Base-by-base conservation (phyloP, 1,284 basidiomycete species). In the Ganoderma resinaceum region DNA sequence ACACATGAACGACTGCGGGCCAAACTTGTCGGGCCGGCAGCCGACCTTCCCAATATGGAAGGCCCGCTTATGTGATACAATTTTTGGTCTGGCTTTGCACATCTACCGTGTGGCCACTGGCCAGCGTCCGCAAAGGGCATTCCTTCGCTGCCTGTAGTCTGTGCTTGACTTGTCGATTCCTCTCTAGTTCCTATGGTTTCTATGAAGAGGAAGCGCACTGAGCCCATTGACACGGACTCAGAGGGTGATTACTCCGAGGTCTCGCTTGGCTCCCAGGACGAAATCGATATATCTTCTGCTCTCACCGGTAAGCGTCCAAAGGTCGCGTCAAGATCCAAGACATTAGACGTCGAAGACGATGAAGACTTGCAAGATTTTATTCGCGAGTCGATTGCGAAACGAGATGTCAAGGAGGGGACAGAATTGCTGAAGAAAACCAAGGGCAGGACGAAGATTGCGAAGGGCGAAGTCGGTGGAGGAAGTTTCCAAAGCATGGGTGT, bases 401-500 rank as follows among this genome's bases (percentile, higher is more conserved):
- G 90, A 38, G 85, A 94, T 76, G 80, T 89, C 20, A 94, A 92
- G 78, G 83, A 82, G 40, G 93, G 93, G 0, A 92, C 90, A 0
- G 86, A 90, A 65, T 68, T 92, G 12, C 75, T 94, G 65, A 94
- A 92, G 77, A 91, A 89, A 75, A 84, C 87, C 3, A 93, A 91
- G 73, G 87, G 87, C 7, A 60, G 14, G 58, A 79, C 82, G 23
- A 91, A 90, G 74, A 78, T 91, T 23, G 78, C 80, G 1, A 93
- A 91, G 76, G 90, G 90, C 20, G 91, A 94, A 77, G 83, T 93
- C 20, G 93, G 93, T 60, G 93, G 93, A 53, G 93, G 93, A 33
- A 95, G 93, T 72, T 95, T 95, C 71, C 93, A 95, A 78, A 92
- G 89, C 87, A 95, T 95, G 93, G 93, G 93, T 93, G 69, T 60